Conservation (phyloP, 2,329 filamentous ascomycete species). For the Hyphodiscus sp. region DNA sequence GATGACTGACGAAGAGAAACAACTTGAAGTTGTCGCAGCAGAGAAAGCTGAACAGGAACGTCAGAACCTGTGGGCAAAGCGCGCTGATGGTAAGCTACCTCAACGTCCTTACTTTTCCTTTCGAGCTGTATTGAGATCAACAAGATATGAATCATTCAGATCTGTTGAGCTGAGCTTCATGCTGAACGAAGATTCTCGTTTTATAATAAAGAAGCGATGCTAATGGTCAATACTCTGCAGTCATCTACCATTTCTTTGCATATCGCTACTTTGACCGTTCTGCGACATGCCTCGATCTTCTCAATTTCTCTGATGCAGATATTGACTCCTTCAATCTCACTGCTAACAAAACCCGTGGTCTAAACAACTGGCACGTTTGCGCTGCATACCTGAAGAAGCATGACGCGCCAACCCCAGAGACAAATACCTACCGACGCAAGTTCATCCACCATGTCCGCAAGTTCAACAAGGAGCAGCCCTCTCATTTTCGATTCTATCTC, state of each 20-base stretch:
- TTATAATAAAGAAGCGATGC: no score
- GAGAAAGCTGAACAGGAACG: neutral
- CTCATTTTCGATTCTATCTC: neutral
- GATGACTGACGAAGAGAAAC: neutral
- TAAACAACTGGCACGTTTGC: neutral
- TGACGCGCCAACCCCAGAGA: neutral
- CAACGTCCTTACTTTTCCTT: no score
- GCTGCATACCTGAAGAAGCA: neutral
- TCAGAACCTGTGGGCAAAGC: neutral
- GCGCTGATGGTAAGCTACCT: neutral
- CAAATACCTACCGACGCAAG: neutral
- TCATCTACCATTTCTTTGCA: neutral
- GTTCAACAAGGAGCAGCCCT: neutral
- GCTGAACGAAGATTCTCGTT: no score
- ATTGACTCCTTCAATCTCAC: neutral
- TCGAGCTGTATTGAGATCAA: no score
- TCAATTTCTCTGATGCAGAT: neutral
- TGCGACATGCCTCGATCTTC: neutral
- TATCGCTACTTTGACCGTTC: neutral
- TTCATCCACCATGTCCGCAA: neutral
- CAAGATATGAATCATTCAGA: no score
- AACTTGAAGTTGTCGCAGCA: neutral
- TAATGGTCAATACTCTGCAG: no score
- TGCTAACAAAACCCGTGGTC: neutral
- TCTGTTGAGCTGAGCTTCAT: no score